phyloP scores from a whole-genome alignment of 2,329 filamentous ascomycete species.

The Apiospora hydei region DNA sequence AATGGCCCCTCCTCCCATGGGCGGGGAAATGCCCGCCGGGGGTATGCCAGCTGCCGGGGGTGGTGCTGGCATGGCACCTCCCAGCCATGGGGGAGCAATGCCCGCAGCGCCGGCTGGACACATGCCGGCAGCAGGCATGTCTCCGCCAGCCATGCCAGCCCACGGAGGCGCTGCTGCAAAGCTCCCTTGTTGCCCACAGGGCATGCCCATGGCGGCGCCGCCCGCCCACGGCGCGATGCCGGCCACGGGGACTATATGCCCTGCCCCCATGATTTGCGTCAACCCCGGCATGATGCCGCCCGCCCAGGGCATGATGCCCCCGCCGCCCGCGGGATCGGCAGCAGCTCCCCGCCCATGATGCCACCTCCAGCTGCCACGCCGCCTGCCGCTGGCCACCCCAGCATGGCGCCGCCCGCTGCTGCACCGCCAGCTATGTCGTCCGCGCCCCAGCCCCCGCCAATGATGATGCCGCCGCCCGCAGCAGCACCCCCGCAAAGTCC shows the following conservation, averaged over 20 bases:
- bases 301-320: neutral
- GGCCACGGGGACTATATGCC: neutral
- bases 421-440: no score
- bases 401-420: no score
- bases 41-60: neutral
- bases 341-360: conserved; percentile 4
- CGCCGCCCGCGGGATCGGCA: neutral
- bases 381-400: no score
- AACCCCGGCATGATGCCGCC: neutral
- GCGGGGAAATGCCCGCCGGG: neutral
- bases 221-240: neutral
- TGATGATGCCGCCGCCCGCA: no score
- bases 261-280: neutral
- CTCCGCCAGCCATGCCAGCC: neutral
- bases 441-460: no score
- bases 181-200: conserved; percentile 1
- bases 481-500: neutral
- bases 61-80: neutral
- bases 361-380: neutral
- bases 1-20: neutral
- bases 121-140: neutral
- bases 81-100: neutral
- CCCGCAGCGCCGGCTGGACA: neutral
- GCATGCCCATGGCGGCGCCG: conserved; percentile 1
- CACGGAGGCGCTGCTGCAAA: neutral